Conservation (phyloP, 768 basidiomycete species). For the Candolleomyces eurysporus region DNA sequence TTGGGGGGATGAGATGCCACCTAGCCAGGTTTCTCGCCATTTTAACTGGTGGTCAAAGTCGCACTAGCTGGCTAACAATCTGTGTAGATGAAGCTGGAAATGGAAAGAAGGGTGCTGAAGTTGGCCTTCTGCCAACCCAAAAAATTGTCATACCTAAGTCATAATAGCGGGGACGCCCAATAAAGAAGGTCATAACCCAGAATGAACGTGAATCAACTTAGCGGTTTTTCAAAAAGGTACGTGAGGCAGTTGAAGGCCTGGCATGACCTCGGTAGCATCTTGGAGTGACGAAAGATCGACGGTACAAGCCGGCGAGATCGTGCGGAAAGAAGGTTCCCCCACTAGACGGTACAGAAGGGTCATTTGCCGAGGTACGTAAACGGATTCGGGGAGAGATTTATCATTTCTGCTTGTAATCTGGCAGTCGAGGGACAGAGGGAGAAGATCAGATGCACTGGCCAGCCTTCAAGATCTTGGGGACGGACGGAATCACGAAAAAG, state of each 20-base stretch:
- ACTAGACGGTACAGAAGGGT: neutral
- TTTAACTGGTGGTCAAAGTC: neutral
- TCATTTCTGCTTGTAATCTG: neutral
- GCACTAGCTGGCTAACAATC: neutral
- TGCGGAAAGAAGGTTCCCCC: conserved; percentile 18
- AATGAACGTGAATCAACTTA: conserved; percentile 1
- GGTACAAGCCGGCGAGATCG: conserved; percentile 22
- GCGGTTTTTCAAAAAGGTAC: conserved; percentile 6
- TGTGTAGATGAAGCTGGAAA: neutral
- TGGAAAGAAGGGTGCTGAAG: neutral
- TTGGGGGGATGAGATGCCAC: conserved; percentile 10
- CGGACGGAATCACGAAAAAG: conserved; percentile 7
- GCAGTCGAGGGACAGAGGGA: neutral
- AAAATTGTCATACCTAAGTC: neutral
- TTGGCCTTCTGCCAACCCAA: neutral
- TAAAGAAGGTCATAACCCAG: neutral
- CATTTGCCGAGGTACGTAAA: neutral
- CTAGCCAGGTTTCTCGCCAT: neutral
- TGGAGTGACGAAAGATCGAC: conserved; percentile 8
- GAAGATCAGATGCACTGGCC: conserved; percentile 1
- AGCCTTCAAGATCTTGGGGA: neutral
- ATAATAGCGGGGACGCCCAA: neutral
- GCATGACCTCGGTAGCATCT: neutral
- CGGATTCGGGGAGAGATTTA: neutral
- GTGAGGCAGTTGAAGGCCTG: neutral